Evolutionary conservation across 2,329 filamentous ascomycete species (phyloP), one percentile per base, ranked within the genome.

Genomic region (Fusarium incarnatum): DNA sequence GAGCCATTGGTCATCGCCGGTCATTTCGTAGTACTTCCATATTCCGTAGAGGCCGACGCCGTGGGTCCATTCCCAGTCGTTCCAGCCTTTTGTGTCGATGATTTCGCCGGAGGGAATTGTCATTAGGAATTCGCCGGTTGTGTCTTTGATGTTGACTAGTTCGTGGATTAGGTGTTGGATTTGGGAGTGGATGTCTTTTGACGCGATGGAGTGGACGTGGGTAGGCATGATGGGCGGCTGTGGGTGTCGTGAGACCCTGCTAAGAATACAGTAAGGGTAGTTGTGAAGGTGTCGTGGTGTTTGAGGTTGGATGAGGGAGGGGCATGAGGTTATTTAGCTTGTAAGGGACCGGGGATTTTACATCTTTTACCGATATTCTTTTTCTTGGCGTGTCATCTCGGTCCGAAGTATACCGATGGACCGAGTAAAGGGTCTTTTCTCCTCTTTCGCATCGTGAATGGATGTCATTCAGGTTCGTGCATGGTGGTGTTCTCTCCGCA

Each of bases 31-130:
- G 83, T 94, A 94, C 77, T 94, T 91, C 89, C 91, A 94, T 57
- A 95, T 87, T 28, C 92, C 92, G 79, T 94, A 94, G 22, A 94
- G 87, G 8, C 92, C 92, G 74, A 94, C 88, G 45, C 92, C 92
- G 78, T 94, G 92, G 2, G 91, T 94, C 91, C 91, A 93, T 81
- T 94, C 92, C 92, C 92, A 94, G 76, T 90, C 90, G 68, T 91
- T 87, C 92, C 92, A 95, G 60, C 91, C 92, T 80, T 95, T 95
- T 60, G 92, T 94, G 79, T 94, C 92, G 76, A 95, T 94, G 52
- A 94, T 83, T 37, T 91, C 87, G 60, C 92, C 92, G 73, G 94
- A 92, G 3, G 86, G 83, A 37, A 95, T 85, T 22, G 84, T 88
- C 63, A 94, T 82, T 25, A 94, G 84, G 78, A 94, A 94, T 75